Percentiles rank a stretch among this genome's conserved stretches.
These are phyloP conservation scores for Brasenia schreberi DNA, from an alignment of 164 flowering plant species.

Conservation along the genomic window DNA sequence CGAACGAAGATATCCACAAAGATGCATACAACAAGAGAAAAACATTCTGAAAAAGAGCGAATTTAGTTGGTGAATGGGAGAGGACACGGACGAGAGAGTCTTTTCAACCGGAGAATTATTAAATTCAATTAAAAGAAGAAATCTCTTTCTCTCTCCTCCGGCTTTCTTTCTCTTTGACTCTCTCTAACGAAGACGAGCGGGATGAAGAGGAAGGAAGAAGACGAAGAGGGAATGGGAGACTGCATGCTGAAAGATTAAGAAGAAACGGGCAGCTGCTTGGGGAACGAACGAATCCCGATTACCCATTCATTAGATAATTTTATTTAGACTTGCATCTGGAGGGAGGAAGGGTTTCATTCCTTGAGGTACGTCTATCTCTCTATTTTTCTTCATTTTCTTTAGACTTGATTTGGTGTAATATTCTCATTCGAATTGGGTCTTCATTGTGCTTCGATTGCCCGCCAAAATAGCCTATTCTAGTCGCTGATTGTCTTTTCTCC, in stretches of 20 bases:
- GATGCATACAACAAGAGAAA: background rate
- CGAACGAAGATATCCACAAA: background rate
- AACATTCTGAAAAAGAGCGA: no score
- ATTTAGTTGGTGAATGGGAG: background rate
- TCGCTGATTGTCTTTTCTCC: background rate
- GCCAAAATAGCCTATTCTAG: background rate
- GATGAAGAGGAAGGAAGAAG: background rate
- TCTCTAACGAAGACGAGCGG: background rate
- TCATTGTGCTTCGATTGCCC: no score
- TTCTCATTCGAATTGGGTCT: background rate
- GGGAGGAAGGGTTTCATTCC: background rate
- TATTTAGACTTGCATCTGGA: background rate
- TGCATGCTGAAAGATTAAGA: background rate
- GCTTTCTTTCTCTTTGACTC: background rate
- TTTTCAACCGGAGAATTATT: background rate
- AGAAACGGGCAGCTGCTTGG: background rate
- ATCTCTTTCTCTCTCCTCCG: background rate
- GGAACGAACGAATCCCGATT: background rate
- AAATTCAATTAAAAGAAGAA: background rate
- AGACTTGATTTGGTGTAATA: background rate
- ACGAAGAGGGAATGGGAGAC: background rate
- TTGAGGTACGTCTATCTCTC: background rate
- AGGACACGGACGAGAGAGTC: background rate
- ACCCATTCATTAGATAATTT: background rate
- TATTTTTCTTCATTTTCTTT: background rate